phyloP scores from a whole-genome alignment of 1,139 yeast species.

The Blastobotrys elegans region DNA sequence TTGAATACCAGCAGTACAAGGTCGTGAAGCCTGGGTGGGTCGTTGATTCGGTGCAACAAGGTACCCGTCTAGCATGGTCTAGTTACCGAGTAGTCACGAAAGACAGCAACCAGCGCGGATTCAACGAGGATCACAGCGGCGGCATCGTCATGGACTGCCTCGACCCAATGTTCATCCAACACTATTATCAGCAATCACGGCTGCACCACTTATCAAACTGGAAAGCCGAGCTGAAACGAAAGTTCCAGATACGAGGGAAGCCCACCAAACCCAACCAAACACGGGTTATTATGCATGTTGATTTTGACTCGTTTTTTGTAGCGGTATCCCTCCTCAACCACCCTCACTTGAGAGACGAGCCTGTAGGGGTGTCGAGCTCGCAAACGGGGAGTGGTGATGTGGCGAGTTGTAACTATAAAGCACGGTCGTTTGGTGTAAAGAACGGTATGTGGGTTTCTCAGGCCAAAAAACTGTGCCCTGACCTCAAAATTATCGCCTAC shows the following conservation, averaged over 20 bases:
- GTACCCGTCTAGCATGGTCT: constrained; percentile 59
- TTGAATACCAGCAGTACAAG: constrained; percentile 59
- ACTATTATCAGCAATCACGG: constrained; percentile 75
- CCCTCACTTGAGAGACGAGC: constrained; percentile 48
- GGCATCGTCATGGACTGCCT: constrained; percentile 17
- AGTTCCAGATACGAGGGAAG: constrained; percentile 46
- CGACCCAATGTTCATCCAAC: constrained; percentile 67
- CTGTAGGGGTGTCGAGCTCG: constrained; percentile 87
- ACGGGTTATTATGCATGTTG: constrained; percentile 63
- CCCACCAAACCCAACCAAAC: constrained; percentile 18
- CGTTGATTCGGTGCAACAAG: constrained; percentile 50
- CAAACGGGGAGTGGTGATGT: constrained; percentile 56
- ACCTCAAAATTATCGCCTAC: constrained; percentile 57
- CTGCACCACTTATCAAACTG: constrained; percentile 83
- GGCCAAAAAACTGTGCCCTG: constrained; percentile 64
- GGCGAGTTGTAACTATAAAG: constrained; percentile 90
- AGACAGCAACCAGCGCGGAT: constrained; percentile 29
- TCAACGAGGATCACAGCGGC: constrained; percentile 16
- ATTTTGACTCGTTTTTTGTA: constrained; percentile 92
- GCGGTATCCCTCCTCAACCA: constrained; percentile 65
- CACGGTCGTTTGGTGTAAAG: constrained; percentile 63
- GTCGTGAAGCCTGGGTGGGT: constrained; percentile 87
- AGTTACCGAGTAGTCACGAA: constrained; percentile 44
- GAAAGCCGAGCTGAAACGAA: constrained; percentile 70
- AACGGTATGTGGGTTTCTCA: constrained; percentile 87